Percentiles rank a stretch among this genome's conserved stretches.
Evolutionary conservation across 192 early-diverging fungal genomes (phyloP).

Genomic region (Backusella liffmaniae): DNA sequence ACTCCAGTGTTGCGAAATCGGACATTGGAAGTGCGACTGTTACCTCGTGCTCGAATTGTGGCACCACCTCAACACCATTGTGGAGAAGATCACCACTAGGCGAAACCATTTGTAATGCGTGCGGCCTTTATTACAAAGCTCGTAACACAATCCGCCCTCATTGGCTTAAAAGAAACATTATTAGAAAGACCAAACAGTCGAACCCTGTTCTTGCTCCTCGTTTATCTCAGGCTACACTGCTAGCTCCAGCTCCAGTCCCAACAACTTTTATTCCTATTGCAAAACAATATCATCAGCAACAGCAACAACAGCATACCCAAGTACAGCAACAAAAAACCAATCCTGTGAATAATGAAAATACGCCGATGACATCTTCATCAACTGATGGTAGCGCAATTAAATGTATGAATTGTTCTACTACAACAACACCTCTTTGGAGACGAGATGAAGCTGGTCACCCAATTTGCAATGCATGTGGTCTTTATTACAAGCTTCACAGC

Average conservation of each 20-base stretch:
- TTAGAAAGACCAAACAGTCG: constrained; percentile 12
- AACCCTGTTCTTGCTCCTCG: constrained; percentile 1
- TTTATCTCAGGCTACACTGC: constrained; percentile 11
- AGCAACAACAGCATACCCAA: background rate
- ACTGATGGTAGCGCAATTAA: background rate
- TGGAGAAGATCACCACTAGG: constrained; percentile 73
- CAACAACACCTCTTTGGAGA: constrained; percentile 73
- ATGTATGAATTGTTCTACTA: constrained; percentile 73
- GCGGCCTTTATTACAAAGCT: constrained; percentile 65
- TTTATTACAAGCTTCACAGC: constrained; percentile 84
- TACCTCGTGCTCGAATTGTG: constrained; percentile 69
- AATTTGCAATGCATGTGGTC: constrained; percentile 91
- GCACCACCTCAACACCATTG: constrained; percentile 62
- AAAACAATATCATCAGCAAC: background rate
- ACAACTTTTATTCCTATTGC: background rate
- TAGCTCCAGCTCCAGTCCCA: background rate
- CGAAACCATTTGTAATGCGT: constrained; percentile 86
- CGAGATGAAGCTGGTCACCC: constrained; percentile 64
- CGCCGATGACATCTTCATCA: background rate
- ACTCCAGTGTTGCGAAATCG: constrained; percentile 42
- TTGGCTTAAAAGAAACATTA: constrained; percentile 51
- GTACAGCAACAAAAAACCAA: background rate
- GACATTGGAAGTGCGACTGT: constrained; percentile 34
- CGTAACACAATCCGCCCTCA: constrained; percentile 54
- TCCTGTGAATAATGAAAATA: background rate